These are phyloP conservation scores for Avena insularis DNA, from an alignment of 176 grass and related monocot species.

Conservation along the genomic window DNA sequence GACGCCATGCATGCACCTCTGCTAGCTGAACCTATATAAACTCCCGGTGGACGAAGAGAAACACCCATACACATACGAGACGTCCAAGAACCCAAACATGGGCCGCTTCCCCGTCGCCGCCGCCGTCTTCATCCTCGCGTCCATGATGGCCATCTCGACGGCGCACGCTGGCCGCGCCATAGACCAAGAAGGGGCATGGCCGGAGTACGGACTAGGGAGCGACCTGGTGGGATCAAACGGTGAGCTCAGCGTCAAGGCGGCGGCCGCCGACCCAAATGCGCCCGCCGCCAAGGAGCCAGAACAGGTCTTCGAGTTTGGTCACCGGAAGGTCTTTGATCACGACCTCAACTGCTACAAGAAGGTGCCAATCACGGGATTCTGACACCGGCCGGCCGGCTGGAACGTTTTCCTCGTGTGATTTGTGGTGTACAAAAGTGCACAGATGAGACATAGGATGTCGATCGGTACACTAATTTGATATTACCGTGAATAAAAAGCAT, in stretches of 20 bases:
- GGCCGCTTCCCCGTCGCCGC: neutral
- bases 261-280: no score
- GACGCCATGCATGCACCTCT: neutral
- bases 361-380: neutral
- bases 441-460: neutral
- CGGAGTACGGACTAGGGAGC: neutral
- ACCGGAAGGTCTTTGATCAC: neutral
- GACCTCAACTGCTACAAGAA: constrained; percentile 30
- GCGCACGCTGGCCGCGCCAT: neutral
- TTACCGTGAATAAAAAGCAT: neutral
- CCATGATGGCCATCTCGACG: neutral
- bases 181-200: neutral
- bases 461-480: neutral
- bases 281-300: neutral
- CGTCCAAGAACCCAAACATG: neutral
- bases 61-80: neutral
- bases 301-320: neutral
- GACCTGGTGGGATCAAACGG: neutral
- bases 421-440: neutral
- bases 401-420: neutral
- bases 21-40: neutral
- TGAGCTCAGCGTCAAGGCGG: neutral
- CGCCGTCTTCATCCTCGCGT: neutral
- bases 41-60: neutral
- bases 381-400: neutral